Base-by-base conservation (phyloP, 1,284 basidiomycete genomes). In the Termitomyces sp. region DNA sequence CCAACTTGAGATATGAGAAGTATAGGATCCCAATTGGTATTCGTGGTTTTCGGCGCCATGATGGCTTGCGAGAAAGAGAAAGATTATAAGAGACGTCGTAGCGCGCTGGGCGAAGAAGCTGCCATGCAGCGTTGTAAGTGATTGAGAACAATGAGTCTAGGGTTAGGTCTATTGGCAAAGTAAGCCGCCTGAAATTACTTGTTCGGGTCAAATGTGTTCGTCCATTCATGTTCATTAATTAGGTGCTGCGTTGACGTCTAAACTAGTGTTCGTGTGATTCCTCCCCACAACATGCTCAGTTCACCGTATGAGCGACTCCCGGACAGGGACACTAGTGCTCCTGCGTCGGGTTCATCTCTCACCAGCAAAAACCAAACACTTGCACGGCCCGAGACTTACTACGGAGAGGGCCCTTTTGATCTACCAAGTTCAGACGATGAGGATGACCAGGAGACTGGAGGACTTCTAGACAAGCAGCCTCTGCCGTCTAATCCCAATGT, bases 381-480 rank as follows among this genome's bases (percentile, higher is more conserved):
- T 36, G 58, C 54, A 34, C 61, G 68, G 47, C 81, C 82, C 6
- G 67, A 70, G 13, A 71, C 75, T 3, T 88, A 88, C 69, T 88
- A 88, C 60, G 83, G 77, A 28, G 86, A 88, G 24, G 86, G 86
- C 0, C 75, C 80, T 0, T 89, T 88, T 61, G 83, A 88, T 61
- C 77, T 84, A 34, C 84, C 86, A 6, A 86, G 82, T 63, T 88
- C 85, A 13, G 82, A 84, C 42, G 85, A 86, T 24, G 86, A 84
- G 53, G 80, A 81, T 19, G 80, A 82, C 46, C 82, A 85, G 26
- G 85, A 84, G 53, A 78, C 79, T 8, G 79, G 80, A 24, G 72
- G 70, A 8, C 67, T 77, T 46, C 66, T 78, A 34, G 73, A 75
- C 61, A 83, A 80, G 57, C 52, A 60, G 21, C 17, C 13, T 17